A percentile compares a stretch with the other conserved stretches of the same genome.
phyloP scores from a whole-genome alignment of 495 filamentous ascomycete genomes.

The Pseudevernia furfuracea region DNA sequence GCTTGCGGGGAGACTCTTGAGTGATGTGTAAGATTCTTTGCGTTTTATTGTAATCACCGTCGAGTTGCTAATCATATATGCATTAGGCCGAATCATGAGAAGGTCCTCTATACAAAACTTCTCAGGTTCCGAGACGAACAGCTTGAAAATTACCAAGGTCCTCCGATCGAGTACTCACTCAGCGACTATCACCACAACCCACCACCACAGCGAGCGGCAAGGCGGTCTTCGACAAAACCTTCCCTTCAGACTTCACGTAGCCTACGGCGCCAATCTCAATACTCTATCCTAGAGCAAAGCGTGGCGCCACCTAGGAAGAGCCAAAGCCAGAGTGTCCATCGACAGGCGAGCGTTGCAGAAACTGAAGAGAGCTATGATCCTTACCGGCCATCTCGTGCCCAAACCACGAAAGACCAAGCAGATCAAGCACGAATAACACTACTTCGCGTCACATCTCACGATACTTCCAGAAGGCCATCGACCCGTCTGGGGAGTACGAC shows the following conservation, averaged over 20 bases:
- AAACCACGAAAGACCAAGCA: slow-evolving; percentile 29
- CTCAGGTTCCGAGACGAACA: slow-evolving; percentile 71
- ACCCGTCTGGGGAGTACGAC: slow-evolving; percentile 17
- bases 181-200: slow-evolving; percentile 80
- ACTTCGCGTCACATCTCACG: slow-evolving; percentile 39
- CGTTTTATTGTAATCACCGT: background rate
- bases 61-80: slow-evolving; percentile 1
- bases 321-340: slow-evolving; percentile 34
- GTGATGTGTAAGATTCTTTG: slow-evolving; percentile 53
- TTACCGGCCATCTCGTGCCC: slow-evolving; percentile 57
- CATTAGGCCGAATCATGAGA: slow-evolving; percentile 71
- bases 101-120: slow-evolving; percentile 82
- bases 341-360: slow-evolving; percentile 40
- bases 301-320: slow-evolving; percentile 31
- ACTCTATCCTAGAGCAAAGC: slow-evolving; percentile 64
- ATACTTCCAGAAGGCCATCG: slow-evolving; percentile 17
- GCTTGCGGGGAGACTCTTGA: slow-evolving; percentile 57
- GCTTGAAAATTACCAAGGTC: slow-evolving; percentile 71
- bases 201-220: slow-evolving; percentile 29
- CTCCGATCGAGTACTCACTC: slow-evolving; percentile 64
- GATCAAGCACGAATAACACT: slow-evolving; percentile 59
- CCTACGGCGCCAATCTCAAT: slow-evolving; percentile 53
- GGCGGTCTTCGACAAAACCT: slow-evolving; percentile 38
- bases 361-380: slow-evolving; percentile 70
- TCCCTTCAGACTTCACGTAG: slow-evolving; percentile 35